Conservation (phyloP, 371 early-diverging fungal genomes). For the Cladochytrium tenue region DNA sequence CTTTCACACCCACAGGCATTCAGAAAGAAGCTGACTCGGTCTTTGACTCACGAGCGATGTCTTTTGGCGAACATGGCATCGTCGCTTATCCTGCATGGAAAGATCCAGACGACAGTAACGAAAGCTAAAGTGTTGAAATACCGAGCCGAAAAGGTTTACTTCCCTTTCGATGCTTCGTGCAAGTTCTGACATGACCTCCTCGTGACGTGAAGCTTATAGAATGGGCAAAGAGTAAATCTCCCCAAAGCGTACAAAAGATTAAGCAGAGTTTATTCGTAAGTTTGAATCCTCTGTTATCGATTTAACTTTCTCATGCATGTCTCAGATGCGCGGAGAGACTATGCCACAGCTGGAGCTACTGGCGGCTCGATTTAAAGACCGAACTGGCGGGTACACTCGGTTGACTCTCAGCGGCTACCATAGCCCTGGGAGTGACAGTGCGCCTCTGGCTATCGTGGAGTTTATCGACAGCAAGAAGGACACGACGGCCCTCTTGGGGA, state of each 20-base stretch:
- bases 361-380: slow-evolving; percentile 77
- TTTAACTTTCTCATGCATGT: neutral
- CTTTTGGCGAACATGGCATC: slow-evolving; percentile 85
- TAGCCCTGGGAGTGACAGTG: slow-evolving; percentile 71
- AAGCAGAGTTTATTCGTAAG: slow-evolving; percentile 29
- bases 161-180: too few species aligned
- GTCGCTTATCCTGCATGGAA: slow-evolving; percentile 83
- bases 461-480: slow-evolving; percentile 52
- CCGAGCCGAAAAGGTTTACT: slow-evolving; percentile 74
- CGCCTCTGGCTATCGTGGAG: slow-evolving; percentile 90
- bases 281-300: neutral
- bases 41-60: slow-evolving; percentile 74
- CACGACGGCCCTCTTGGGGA: slow-evolving; percentile 35
- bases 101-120: slow-evolving; percentile 90
- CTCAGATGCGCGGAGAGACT: slow-evolving; percentile 11
- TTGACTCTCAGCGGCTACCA: slow-evolving; percentile 79
- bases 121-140: slow-evolving; percentile 90
- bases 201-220: slow-evolving; percentile 29
- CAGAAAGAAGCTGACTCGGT: slow-evolving; percentile 66
- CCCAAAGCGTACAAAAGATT: slow-evolving; percentile 16
- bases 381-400: slow-evolving; percentile 90
- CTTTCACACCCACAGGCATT: slow-evolving; percentile 9
- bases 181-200: too few species aligned
- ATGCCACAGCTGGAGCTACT: slow-evolving; percentile 84
- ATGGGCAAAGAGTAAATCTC: slow-evolving; percentile 23